Conservation (phyloP, 2,329 filamentous ascomycete genomes). For the Penicillium vulpinum region DNA sequence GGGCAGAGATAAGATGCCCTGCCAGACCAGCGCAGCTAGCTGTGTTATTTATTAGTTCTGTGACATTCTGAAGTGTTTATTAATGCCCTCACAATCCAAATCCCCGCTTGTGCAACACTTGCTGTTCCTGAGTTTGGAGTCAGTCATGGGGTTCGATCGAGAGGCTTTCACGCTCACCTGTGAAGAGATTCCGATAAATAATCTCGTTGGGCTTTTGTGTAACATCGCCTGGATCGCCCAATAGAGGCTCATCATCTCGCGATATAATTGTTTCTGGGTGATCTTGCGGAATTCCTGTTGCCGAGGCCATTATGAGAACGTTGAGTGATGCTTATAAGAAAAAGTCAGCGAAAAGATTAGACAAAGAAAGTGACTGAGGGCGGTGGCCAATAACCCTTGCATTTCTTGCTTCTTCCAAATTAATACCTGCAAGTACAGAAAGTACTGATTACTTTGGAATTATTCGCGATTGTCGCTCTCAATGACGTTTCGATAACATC, state of each 20-base stretch:
- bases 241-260: conserved; percentile 67
- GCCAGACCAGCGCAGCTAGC: conserved; percentile 76
- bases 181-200: conserved; percentile 69
- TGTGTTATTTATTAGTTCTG: conserved; percentile 26
- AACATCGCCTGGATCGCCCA: conserved; percentile 71
- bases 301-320: conserved; percentile 61
- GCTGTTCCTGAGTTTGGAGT: conserved; percentile 65
- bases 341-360: not conserved
- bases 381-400: not conserved
- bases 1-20: conserved; percentile 66
- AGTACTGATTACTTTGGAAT: not conserved
- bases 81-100: conserved; percentile 59
- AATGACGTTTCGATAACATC: conserved; percentile 3
- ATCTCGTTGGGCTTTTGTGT: conserved; percentile 65
- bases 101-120: conserved; percentile 74
- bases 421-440: no score
- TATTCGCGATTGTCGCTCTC: conserved; percentile 2
- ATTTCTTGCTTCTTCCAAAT: not conserved
- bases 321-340: not conserved
- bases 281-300: conserved; percentile 64
- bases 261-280: conserved; percentile 41
- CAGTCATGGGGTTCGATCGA: not conserved
- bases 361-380: not conserved
- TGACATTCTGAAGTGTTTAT: not conserved
- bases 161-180: conserved; percentile 57